Evolutionary conservation across 2,329 filamentous ascomycete genomes (phyloP), one percentile per base, ranked within the genome.

Genomic region (Pestalotiopsis sp.): DNA sequence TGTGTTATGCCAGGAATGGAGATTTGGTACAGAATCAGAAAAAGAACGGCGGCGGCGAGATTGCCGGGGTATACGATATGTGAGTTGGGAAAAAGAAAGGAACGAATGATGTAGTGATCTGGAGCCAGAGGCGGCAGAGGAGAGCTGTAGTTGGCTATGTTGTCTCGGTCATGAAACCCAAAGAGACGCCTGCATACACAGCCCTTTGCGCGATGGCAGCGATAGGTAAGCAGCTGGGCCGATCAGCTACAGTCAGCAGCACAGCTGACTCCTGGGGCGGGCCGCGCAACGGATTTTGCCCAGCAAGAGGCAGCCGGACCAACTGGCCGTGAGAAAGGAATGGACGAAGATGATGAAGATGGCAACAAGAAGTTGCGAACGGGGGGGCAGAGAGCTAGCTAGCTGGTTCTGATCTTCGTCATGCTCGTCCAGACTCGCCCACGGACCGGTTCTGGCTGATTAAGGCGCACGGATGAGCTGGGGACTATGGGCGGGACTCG

Each of bases 91-190:
- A 59, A 49, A 25, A 20, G 36, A 52, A 39, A 64, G 36, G n/a
- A 64, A 64, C 41, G 61, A 64, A 64, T 64, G 61, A 64, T 64
- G 61, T 52, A 27, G n/a, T 36, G 17, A 39, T 36, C 31, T 36
- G 36, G 23, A 49, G 39, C 27, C 38, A 64, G 61, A 64, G 41
- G 61, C 38, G 61, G 27, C 61, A 49, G n/a, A 39, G 11, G 38
- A 64, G 36, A 39, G 38, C 39, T 27, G 59, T 31, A 62, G 59
- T 20, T 62, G 59, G 59, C 25, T 62, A 31, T 31, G 14, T 62
- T 62, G 59, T 62, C 59, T 62, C 36, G 36, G 59, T 62, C 59
- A 36, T 36, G 36, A 38, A 62, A 64, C 13, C 38, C 39, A 20
- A 64, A 64, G 61, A 31, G 25, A 45, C 39, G 61, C 14, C 41